These are phyloP conservation scores for Plasmodium vinckei DNA, from an alignment of 169 alveolate genomes.

Conservation along the genomic window DNA sequence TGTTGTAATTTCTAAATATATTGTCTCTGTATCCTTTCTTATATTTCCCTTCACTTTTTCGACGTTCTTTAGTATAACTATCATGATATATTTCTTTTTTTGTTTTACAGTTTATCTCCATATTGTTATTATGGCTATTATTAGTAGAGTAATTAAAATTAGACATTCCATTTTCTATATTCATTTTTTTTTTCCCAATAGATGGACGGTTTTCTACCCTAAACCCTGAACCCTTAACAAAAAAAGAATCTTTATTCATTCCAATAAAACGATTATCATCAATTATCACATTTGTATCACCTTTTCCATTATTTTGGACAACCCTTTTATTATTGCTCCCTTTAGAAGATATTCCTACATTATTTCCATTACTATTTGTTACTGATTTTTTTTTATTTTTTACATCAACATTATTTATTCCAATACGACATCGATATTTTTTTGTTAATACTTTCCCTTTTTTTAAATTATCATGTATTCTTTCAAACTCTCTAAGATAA, in stretches of 20 bases:
- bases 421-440: constrained; percentile 6
- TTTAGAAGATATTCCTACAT: neutral
- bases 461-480: constrained; percentile 67
- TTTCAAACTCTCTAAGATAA: constrained; percentile 72
- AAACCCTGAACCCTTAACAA: neutral
- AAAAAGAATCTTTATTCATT: neutral
- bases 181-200: neutral
- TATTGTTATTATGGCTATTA: neutral
- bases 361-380: neutral
- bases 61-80: neutral
- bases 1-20: too few species aligned
- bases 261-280: neutral
- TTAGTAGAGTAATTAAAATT: neutral
- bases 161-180: neutral
- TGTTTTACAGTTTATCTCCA: neutral
- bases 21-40: neutral
- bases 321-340: neutral
- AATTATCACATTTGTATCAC: neutral
- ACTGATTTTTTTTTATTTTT: constrained; percentile 32
- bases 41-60: neutral
- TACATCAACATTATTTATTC: neutral
- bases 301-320: neutral
- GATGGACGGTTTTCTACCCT: neutral
- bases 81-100: neutral
- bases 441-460: constrained; percentile 63